Conservation (phyloP, 805 yeast genomes). For the Metschnikowia chrysomelidarum region DNA sequence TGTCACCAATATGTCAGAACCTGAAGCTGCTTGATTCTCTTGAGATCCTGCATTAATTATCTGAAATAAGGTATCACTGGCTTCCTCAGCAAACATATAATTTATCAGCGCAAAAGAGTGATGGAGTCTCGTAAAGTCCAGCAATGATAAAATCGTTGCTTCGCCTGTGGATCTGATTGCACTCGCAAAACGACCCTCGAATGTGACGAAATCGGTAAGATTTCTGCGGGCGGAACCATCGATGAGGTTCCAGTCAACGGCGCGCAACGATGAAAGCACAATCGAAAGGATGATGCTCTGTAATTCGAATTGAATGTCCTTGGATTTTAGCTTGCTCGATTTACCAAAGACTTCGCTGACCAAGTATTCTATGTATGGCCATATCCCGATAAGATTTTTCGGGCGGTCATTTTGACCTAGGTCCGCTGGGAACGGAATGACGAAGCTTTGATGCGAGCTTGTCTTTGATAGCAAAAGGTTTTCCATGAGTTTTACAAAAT, state of each 20-base stretch:
- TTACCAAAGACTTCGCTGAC: slow-evolving; percentile 63
- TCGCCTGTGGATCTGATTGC: slow-evolving; percentile 18
- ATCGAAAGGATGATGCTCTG: slow-evolving; percentile 55
- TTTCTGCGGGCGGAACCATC: slow-evolving; percentile 51
- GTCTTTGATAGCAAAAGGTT: slow-evolving; percentile 33
- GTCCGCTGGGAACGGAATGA: slow-evolving; percentile 56
- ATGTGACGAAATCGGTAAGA: slow-evolving; percentile 23
- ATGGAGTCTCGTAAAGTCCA: slow-evolving; percentile 51
- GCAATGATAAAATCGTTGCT: slow-evolving; percentile 13
- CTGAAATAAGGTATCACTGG: slow-evolving; percentile 54
- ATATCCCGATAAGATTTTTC: slow-evolving; percentile 53
- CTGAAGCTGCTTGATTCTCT: slow-evolving; percentile 42
- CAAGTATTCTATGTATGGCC: slow-evolving; percentile 78
- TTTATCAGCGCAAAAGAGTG: slow-evolving; percentile 69
- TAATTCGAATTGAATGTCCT: slow-evolving; percentile 39
- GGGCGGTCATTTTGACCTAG: slow-evolving; percentile 59
- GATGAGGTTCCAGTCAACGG: slow-evolving; percentile 44
- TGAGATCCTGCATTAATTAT: slow-evolving; percentile 64
- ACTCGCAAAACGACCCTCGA: slow-evolving; percentile 24
- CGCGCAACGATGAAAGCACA: slow-evolving; percentile 38
- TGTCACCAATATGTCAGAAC: slow-evolving; percentile 34
- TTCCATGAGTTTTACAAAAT: slow-evolving; percentile 57
- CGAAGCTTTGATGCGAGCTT: slow-evolving; percentile 14
- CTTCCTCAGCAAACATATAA: slow-evolving; percentile 57
- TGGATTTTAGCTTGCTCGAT: slow-evolving; percentile 37